A percentile compares a stretch with the other conserved stretches of the same genome.
Evolutionary conservation across 2,329 filamentous ascomycete species (phyloP).

Genomic region (Xylaria multiplex): DNA sequence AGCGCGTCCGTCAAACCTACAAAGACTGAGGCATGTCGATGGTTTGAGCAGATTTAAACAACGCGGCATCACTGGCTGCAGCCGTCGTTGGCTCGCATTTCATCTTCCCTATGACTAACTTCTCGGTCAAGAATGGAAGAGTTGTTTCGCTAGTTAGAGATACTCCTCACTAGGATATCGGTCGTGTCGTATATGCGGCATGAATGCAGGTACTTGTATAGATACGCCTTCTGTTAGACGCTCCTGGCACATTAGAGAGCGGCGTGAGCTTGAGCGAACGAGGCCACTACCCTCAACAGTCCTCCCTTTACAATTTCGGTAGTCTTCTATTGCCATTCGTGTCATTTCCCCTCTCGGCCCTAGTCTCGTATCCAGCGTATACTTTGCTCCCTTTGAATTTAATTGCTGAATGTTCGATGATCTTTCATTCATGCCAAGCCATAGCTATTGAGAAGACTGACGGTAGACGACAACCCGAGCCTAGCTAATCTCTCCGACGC

Average conservation of each 20-base stretch:
- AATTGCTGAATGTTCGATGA: not conserved
- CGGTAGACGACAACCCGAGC: too few species aligned
- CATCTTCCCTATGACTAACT: slow-evolving; percentile 24
- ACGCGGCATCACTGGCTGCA: slow-evolving; percentile 5
- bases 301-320: not conserved
- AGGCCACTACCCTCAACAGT: not conserved
- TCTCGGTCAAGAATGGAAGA: slow-evolving; percentile 2
- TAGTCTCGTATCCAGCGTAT: not conserved
- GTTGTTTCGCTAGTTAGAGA: too few species aligned
- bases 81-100: slow-evolving; percentile 5
- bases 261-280: not conserved
- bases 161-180: too few species aligned
- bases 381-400: not conserved
- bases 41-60: slow-evolving; percentile 5
- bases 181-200: too few species aligned
- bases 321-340: not conserved
- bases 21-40: not conserved
- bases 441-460: not conserved
- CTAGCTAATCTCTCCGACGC: too few species aligned
- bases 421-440: not conserved
- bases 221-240: not conserved
- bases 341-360: not conserved
- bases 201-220: not conserved
- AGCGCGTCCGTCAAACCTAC: slow-evolving; percentile 9
- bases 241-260: not conserved